Percentiles rank a stretch among this genome's conserved stretches.
These are phyloP conservation scores for Trichoderma virens DNA, from an alignment of 495 filamentous ascomycete genomes.

Conservation along the genomic window DNA sequence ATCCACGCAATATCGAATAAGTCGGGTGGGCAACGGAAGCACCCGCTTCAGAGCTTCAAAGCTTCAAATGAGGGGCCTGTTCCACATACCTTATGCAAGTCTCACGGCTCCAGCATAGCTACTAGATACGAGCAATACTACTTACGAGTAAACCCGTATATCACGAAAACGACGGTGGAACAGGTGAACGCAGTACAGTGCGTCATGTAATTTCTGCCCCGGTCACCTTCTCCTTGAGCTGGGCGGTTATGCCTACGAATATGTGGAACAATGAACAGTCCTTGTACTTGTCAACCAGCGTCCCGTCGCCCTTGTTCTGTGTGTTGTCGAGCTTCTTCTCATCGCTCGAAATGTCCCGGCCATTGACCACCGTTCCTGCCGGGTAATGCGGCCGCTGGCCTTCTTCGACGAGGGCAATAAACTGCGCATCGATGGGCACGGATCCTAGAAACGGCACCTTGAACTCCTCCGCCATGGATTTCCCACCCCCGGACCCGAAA, in stretches of 20 bases:
- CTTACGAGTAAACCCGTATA: no score
- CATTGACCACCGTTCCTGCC: constrained; percentile 40
- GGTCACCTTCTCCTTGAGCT: constrained; percentile 38
- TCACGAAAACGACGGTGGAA: no score
- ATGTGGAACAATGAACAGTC: constrained; percentile 66
- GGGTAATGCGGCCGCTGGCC: constrained; percentile 43
- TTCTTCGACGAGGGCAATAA: constrained; percentile 46
- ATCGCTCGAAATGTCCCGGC: constrained; percentile 27
- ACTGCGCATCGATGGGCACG: constrained; percentile 79
- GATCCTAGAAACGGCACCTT: constrained; percentile 75
- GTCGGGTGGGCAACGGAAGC: no score
- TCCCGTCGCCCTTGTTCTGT: constrained; percentile 37
- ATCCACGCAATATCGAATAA: no score
- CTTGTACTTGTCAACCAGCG: constrained; percentile 70
- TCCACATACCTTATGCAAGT: no score
- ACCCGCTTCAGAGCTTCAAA: no score
- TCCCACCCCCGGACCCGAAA: constrained; percentile 81
- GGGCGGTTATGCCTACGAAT: constrained; percentile 60
- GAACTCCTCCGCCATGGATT: constrained; percentile 84
- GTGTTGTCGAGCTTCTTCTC: constrained; percentile 12
- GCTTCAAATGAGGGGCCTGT: no score
- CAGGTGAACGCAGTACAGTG: background rate
- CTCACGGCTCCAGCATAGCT: no score
- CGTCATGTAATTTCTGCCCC: constrained; percentile 10
- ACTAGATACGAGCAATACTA: no score